Percentiles rank a stretch among this genome's conserved stretches.
phyloP scores from a whole-genome alignment of 306 rosid genomes.

The Myrica gale region DNA sequence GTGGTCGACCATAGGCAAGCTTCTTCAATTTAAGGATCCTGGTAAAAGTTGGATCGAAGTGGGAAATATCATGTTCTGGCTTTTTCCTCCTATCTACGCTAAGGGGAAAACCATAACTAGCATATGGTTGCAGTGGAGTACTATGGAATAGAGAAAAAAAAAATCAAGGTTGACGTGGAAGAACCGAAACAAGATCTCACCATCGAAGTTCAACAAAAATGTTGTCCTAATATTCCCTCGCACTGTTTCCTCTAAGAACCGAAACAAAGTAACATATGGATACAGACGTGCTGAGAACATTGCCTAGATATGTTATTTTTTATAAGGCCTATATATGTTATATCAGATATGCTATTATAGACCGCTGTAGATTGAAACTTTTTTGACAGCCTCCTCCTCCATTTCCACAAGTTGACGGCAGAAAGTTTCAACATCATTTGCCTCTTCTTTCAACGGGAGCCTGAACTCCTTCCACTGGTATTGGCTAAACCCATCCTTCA shows the following conservation, averaged over 20 bases:
- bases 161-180: neutral
- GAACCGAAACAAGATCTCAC: neutral
- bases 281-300: neutral
- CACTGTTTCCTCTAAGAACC: neutral
- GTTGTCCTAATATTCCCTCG: neutral
- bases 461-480: conserved; percentile 77
- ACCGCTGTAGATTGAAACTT: conserved; percentile 68
- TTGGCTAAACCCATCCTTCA: conserved; percentile 47
- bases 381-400: conserved; percentile 72
- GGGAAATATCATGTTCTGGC: too few species aligned
- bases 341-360: conserved; percentile 24
- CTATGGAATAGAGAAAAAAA: neutral
- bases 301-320: too few species aligned
- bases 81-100: neutral
- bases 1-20: too few species aligned
- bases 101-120: neutral
- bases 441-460: conserved; percentile 60
- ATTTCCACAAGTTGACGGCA: conserved; percentile 71
- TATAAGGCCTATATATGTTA: neutral
- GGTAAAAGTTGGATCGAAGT: too few species aligned
- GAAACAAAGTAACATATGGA: neutral
- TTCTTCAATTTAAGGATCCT: too few species aligned
- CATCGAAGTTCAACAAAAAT: neutral
- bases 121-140: neutral
- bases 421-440: conserved; percentile 54